Percentiles rank a stretch among this genome's conserved stretches.
Evolutionary conservation across 192 early-diverging fungal species (phyloP).

Genomic region (Coemansia sp.): DNA sequence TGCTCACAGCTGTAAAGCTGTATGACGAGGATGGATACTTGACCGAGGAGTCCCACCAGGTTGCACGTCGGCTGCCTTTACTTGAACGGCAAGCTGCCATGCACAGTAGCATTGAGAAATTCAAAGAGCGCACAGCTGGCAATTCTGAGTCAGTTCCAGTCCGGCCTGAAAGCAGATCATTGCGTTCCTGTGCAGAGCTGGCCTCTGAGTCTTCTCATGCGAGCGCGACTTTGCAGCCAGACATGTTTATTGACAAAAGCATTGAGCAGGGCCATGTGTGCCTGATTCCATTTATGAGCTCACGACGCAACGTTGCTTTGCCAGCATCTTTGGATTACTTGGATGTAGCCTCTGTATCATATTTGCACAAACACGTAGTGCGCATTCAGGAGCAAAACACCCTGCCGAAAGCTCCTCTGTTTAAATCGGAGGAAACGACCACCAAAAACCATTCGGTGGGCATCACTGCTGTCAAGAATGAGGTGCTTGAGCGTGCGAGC

Average conservation of each 20-base stretch:
- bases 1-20: neutral
- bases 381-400: conserved; percentile 21
- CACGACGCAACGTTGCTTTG: neutral
- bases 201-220: neutral
- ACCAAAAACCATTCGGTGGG: neutral
- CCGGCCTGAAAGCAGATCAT: conserved; percentile 1
- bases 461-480: neutral
- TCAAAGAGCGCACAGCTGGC: conserved; percentile 25
- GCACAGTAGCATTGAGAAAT: conserved; percentile 38
- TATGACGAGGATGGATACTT: conserved; percentile 43
- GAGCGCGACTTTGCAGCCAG: conserved; percentile 12
- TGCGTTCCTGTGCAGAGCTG: neutral
- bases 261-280: conserved; percentile 45
- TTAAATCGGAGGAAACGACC: too few relatives aligned
- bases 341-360: conserved; percentile 16
- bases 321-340: conserved; percentile 30
- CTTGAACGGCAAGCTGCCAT: conserved; percentile 52
- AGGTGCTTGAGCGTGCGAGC: conserved; percentile 19
- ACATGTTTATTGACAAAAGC: conserved; percentile 42
- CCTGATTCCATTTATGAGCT: conserved; percentile 28
- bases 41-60: conserved; percentile 28
- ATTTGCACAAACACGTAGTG: conserved; percentile 10
- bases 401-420: too few relatives aligned
- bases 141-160: neutral
- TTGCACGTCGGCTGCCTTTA: conserved; percentile 30